Evolutionary conservation across 495 filamentous ascomycete genomes (phyloP).

Genomic region (Platismatia glauca): DNA sequence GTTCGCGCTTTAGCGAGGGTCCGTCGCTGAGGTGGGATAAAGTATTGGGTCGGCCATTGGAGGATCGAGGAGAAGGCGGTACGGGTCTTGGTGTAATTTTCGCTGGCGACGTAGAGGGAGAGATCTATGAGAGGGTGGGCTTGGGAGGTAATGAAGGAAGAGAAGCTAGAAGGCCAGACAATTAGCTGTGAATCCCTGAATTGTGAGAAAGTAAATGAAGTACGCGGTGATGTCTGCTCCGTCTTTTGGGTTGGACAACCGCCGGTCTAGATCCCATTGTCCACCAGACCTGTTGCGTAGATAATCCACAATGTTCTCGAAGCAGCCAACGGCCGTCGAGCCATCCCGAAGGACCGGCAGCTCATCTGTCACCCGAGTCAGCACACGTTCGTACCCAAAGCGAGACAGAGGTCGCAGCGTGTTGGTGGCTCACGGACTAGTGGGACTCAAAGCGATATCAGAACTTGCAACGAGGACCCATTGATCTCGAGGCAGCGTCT

Average conservation of each 20-base stretch:
- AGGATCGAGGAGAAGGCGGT: conserved; percentile 69
- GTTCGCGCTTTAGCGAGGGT: conserved; percentile 58
- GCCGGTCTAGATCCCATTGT: conserved; percentile 47
- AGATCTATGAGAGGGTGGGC: conserved; percentile 63
- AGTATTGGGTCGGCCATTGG: conserved; percentile 76
- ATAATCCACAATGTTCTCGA: conserved; percentile 63
- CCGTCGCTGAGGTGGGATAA: conserved; percentile 58
- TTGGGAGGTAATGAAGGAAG: conserved; percentile 55
- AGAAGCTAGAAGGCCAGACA: conserved; percentile 33
- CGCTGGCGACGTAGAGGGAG: conserved; percentile 77
- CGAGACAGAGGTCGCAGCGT: background rate
- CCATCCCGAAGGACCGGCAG: conserved; percentile 66
- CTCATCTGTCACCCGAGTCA: conserved; percentile 44
- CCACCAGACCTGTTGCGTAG: conserved; percentile 46
- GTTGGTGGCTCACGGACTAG: conserved; percentile 46
- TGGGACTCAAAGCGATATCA: conserved; percentile 65
- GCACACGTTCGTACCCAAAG: background rate
- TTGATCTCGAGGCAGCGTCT: conserved; percentile 45
- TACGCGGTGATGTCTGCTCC: conserved; percentile 49
- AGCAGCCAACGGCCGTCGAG: conserved; percentile 57
- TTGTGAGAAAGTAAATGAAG: conserved; percentile 13
- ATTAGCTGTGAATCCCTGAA: background rate
- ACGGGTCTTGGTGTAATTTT: conserved; percentile 72
- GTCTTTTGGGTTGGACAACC: conserved; percentile 36
- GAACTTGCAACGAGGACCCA: conserved; percentile 74